Base-by-base conservation (phyloP, 768 basidiomycete genomes). In the Lyophyllum shimeji region DNA sequence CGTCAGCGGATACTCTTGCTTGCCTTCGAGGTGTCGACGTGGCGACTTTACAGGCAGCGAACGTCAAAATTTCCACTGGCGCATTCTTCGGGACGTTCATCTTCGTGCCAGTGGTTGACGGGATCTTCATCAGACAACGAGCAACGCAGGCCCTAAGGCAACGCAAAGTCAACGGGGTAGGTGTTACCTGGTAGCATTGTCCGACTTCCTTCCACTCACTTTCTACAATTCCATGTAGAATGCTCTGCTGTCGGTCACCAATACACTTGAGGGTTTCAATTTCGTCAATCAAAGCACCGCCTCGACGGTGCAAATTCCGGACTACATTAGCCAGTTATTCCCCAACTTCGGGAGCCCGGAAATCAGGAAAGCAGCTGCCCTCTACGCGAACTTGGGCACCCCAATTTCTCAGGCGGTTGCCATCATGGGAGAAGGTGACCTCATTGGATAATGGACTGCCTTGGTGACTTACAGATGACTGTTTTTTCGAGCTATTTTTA, bases 41-140 rank as follows among this genome's bases (percentile, higher is more conserved):
- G 11, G 59, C 53, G 9, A 54, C 55, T 2, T 68, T 83, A 2
- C 65, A 74, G 53, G 54, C 55, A 8, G 67, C 64, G 5, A 81
- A 81, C 52, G 21, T 47, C 3, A 46, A 71, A 8, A 58, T 80
- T 17, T 65, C 64, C 3, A 9, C 2, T 0, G 64, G 63, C 24
- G 72, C 60, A 6, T 76, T 80, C 63, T 77, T 59, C 50, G 76
- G 75, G 0, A 74, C 73, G 1, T 76, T 66, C 31, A 57, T 64
- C 4, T 77, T 76, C 37, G 68, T 71, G 11, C 80, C 80, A 0
- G 79, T 82, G 21, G 71, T 82, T 2, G 81, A 82, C 59, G 80
- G 77, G 1, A 68, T 61, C 1, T 76, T 80, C 55, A 79, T 82
- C 34, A 65, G 69, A 0, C 73, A 76, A 43, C 65, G 76, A 17